phyloP scores from a whole-genome alignment of 2,329 filamentous ascomycete genomes.

The Fusarium verticillioides region DNA sequence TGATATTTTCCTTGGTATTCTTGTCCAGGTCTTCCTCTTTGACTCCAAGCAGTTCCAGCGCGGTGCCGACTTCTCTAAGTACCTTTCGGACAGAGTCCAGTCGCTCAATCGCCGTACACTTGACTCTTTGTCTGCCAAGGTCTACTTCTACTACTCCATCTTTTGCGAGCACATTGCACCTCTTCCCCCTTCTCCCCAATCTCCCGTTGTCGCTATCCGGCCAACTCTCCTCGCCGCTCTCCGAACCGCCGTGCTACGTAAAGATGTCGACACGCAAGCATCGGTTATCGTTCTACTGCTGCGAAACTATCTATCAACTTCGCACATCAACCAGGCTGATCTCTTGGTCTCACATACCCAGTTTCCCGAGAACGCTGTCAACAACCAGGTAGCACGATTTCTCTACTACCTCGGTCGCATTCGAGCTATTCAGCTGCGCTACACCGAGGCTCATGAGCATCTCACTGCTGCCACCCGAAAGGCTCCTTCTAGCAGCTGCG shows the following conservation, averaged over 20 bases:
- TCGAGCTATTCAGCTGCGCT: conserved; percentile 93
- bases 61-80: conserved; percentile 85
- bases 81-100: conserved; percentile 86
- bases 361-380: conserved; percentile 92
- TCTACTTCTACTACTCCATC: conserved; percentile 97
- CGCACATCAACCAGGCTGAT: conserved; percentile 96
- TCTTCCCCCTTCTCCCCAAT: conserved; percentile 87
- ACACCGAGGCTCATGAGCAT: conserved; percentile 96
- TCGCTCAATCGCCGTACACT: conserved; percentile 91
- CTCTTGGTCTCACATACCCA: conserved; percentile 94
- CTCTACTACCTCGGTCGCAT: conserved; percentile 97
- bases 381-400: conserved; percentile 98
- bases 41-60: conserved; percentile 84
- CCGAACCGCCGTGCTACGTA: conserved; percentile 93
- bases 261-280: conserved; percentile 97
- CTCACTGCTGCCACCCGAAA: conserved; percentile 94
- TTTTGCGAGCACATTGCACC: conserved; percentile 93
- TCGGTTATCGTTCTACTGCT: conserved; percentile 94
- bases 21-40: conserved; percentile 87
- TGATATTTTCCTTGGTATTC: conserved; percentile 87
- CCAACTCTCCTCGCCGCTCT: conserved; percentile 88
- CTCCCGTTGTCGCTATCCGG: conserved; percentile 86
- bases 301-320: conserved; percentile 94
- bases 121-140: conserved; percentile 92
- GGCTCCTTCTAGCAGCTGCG: conserved; percentile 88